A percentile compares a stretch with the other conserved stretches of the same genome.
Conservation (phyloP, 495 filamentous ascomycete genomes). For the Penicillium cataractarum region DNA sequence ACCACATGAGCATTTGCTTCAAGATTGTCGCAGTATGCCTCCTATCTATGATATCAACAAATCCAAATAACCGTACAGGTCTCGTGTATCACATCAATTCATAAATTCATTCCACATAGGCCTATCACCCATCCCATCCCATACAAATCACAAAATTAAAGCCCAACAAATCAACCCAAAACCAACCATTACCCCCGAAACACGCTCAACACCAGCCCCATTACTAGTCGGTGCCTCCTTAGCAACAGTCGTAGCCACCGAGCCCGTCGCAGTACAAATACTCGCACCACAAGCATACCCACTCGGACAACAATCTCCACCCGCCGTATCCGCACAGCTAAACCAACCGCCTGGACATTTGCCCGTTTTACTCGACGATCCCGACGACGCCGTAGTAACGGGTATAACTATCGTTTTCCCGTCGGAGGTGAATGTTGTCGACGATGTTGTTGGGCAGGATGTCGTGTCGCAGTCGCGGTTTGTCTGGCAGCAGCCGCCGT, state of each 20-base stretch:
- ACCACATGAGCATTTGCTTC: no score
- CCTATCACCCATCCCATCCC: neutral
- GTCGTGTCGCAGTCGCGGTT: slow-evolving; percentile 80
- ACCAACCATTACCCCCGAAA: slow-evolving; percentile 2
- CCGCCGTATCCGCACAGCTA: slow-evolving; percentile 63
- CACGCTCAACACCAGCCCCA: neutral
- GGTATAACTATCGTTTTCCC: slow-evolving; percentile 72
- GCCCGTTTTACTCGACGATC: slow-evolving; percentile 34
- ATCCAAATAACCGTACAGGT: no score
- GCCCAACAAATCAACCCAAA: slow-evolving; percentile 1
- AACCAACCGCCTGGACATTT: slow-evolving; percentile 80
- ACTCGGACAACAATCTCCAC: slow-evolving; percentile 78
- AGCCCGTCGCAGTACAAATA: slow-evolving; percentile 58
- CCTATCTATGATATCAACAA: no score
- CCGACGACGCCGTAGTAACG: slow-evolving; percentile 39
- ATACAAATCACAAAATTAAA: neutral
- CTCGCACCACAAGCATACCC: slow-evolving; percentile 75
- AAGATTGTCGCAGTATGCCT: no score
- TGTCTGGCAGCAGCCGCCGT: slow-evolving; percentile 78
- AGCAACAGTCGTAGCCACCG: slow-evolving; percentile 55
- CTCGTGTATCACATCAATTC: neutral
- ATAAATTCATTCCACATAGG: neutral
- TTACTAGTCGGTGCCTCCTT: slow-evolving; percentile 53
- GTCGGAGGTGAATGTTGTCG: slow-evolving; percentile 63
- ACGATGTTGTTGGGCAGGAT: slow-evolving; percentile 61